Conservation (phyloP, 305 asterid genomes). For the Ilex paraguariensis region DNA sequence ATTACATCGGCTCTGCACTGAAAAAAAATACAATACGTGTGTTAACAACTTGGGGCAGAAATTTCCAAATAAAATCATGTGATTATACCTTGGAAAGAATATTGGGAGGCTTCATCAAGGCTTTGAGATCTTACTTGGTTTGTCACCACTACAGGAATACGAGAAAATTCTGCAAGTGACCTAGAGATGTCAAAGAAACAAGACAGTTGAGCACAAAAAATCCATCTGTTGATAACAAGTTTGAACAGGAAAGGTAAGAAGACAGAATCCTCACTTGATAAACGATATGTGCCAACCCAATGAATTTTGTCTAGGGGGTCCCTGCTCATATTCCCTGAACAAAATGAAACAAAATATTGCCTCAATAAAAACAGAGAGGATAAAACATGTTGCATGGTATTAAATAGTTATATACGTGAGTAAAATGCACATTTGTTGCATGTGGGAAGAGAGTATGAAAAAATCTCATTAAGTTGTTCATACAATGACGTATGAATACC, state of each 20-base stretch:
- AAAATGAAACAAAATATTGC: conserved; percentile 1
- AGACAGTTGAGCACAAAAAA: conserved; percentile 6
- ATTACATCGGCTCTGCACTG: conserved; percentile 37
- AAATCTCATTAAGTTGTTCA: too few relatives aligned
- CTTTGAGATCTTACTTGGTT: conserved; percentile 83
- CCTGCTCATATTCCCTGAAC: conserved; percentile 45
- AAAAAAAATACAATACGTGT: conserved; percentile 17
- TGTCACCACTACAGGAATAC: conserved; percentile 83
- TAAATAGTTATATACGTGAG: too few relatives aligned
- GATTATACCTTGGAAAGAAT: conserved; percentile 64
- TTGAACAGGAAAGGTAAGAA: not conserved
- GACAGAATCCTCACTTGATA: conserved; percentile 52
- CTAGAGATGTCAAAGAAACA: conserved; percentile 27
- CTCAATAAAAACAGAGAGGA: not conserved
- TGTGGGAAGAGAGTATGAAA: too few relatives aligned
- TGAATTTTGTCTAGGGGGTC: conserved; percentile 47
- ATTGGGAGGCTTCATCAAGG: conserved; percentile 47
- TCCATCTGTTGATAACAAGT: not conserved
- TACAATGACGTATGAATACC: too few relatives aligned
- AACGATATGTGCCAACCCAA: conserved; percentile 83
- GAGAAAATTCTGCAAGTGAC: conserved; percentile 80
- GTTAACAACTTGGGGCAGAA: not conserved
- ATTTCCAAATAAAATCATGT: not conserved
- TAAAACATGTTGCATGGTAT: not conserved
- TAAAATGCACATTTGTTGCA: not conserved